phyloP scores from a whole-genome alignment of 352 stramenopile genomes.

The Thraustotheca clavata region DNA sequence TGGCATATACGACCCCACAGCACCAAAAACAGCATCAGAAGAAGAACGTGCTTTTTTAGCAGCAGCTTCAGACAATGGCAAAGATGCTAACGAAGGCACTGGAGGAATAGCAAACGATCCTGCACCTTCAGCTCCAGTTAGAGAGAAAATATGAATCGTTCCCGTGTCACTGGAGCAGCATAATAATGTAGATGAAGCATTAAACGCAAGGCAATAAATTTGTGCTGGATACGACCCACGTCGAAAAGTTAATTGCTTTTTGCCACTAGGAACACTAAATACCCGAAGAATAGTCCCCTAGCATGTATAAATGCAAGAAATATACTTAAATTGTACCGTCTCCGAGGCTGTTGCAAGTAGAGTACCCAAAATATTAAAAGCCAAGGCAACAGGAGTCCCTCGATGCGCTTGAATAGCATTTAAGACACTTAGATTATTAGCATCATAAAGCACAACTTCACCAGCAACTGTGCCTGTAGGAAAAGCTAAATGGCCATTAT shows the following conservation, averaged over 20 bases:
- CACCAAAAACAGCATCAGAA: conserved; percentile 57
- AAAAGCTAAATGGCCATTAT: conserved; percentile 81
- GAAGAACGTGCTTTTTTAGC: conserved; percentile 1
- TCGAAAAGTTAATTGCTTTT: conserved; percentile 89
- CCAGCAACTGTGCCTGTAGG: conserved; percentile 68
- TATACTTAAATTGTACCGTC: conserved; percentile 36
- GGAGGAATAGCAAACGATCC: conserved; percentile 70
- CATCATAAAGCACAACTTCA: conserved; percentile 89
- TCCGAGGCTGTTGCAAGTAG: conserved; percentile 86
- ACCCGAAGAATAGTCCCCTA: conserved; percentile 97
- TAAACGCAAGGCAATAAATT: conserved; percentile 96
- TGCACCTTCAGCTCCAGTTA: conserved; percentile 62
- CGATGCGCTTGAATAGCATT: conserved; percentile 88
- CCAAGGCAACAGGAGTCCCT: conserved; percentile 77
- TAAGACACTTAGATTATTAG: conserved; percentile 86
- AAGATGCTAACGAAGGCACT: conserved; percentile 51
- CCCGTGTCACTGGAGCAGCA: conserved; percentile 95
- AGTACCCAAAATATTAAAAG: conserved; percentile 80
- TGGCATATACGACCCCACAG: conserved; percentile 64
- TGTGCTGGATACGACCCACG: conserved; percentile 92
- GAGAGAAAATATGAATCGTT: conserved; percentile 94
- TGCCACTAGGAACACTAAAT: conserved; percentile 90
- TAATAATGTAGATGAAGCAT: conserved; percentile 88
- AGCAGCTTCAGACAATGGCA: no score
- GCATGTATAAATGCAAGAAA: background rate